Base-by-base conservation (phyloP, 2,329 filamentous ascomycete species). In the Aschersonia sp. region DNA sequence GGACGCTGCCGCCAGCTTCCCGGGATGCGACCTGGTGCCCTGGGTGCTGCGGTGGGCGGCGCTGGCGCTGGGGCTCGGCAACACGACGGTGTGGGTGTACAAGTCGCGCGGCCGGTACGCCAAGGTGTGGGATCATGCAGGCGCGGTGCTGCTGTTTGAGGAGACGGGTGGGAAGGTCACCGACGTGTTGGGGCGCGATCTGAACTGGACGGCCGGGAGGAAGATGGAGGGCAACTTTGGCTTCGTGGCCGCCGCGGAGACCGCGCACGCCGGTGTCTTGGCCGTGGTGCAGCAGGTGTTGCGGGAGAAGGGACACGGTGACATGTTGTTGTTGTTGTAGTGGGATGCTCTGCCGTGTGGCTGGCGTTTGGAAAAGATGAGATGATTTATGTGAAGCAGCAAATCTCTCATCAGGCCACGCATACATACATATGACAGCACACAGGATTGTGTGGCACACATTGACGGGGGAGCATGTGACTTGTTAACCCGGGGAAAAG, bases 221-320 rank as follows among this genome's bases (percentile, higher is more conserved):
- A 66, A 66, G 53, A 64, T 79, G 59, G 58, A 54, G 7, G 59
- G 52, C 4, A 79, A 79, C 57, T 74, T 69, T 56, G 75, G 76
- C 1, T 77, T 79, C 43, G 68, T 79, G 5, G 76, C 73, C 0
- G 74, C 74, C 2, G 70, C 74, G 6, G 58, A 51, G 14, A 57
- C 56, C 5, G 45, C 71, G 6, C 74, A 79, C 50, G 62, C 41
- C 0, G 47, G 52, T 2, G 70, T 79, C 2, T 54, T 77, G 48
- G 72, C 79, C 54, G 84, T 77, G 5, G 90, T 97, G 2, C 84
- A 84, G 62, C 76, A 79, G 52, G 87, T 94, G n/a, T 67, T 95
- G 54, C 62, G 47, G 30, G 61, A 66, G 29, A 56, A 69, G 45
- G 53, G 57, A 0, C 57, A 58, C 29, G 52, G 53, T 0, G 56